These are phyloP conservation scores for Solanum arcanum DNA, from an alignment of 257 asterid genomes.

Conservation along the genomic window DNA sequence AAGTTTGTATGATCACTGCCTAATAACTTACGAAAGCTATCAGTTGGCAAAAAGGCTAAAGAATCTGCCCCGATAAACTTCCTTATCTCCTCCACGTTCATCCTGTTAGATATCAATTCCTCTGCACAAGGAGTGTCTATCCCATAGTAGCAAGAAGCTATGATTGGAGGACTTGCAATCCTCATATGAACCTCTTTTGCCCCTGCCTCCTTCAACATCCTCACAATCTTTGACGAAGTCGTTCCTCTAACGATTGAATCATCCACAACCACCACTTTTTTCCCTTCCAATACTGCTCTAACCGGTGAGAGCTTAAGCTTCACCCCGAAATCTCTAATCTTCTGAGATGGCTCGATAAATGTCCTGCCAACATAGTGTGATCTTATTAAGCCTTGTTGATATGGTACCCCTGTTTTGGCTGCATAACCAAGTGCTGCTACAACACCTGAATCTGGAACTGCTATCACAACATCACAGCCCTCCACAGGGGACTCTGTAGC, in stretches of 20 bases:
- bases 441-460: slow-evolving; percentile 90
- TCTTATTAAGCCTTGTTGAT: slow-evolving; percentile 77
- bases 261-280: slow-evolving; percentile 89
- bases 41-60: slow-evolving; percentile 50
- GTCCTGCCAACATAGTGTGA: slow-evolving; percentile 91
- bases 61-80: slow-evolving; percentile 71
- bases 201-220: slow-evolving; percentile 78
- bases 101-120: slow-evolving; percentile 68
- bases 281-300: slow-evolving; percentile 76
- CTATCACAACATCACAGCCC: slow-evolving; percentile 73
- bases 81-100: slow-evolving; percentile 63
- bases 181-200: slow-evolving; percentile 94
- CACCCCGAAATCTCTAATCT: slow-evolving; percentile 82
- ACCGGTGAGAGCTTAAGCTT: slow-evolving; percentile 78
- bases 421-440: slow-evolving; percentile 91
- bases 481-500: slow-evolving; percentile 71
- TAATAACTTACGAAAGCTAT: slow-evolving; percentile 30
- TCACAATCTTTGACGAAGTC: slow-evolving; percentile 76
- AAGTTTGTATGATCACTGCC: slow-evolving; percentile 32
- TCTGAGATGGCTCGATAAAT: slow-evolving; percentile 85
- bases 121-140: slow-evolving; percentile 72
- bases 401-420: slow-evolving; percentile 70
- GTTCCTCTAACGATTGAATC: slow-evolving; percentile 95
- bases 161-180: slow-evolving; percentile 82
- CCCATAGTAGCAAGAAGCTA: slow-evolving; percentile 74